Percentiles rank a stretch among this genome's conserved stretches.
Evolutionary conservation across 139 green algal genomes (phyloP).

Genomic region (Chlorella sp.): DNA sequence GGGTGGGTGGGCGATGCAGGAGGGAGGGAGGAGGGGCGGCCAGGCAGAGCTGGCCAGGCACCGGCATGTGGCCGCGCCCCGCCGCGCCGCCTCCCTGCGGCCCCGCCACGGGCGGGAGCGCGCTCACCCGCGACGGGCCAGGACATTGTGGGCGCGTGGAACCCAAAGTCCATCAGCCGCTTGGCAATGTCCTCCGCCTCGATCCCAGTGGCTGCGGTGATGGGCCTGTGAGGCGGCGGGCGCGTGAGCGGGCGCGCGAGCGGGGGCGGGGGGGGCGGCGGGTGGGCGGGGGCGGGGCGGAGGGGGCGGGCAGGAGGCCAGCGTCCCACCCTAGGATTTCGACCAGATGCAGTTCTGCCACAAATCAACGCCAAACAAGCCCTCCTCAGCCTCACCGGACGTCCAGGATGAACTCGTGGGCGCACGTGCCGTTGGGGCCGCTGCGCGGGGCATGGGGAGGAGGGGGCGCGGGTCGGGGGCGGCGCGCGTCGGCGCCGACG

Average conservation of each 20-base stretch:
- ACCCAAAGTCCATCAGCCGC: conserved; percentile 99
- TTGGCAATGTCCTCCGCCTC: conserved; percentile 97
- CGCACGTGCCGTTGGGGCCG: conserved; percentile 91
- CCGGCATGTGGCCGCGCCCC: too few species aligned
- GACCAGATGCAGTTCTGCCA: too few species aligned
- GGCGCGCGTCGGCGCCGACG: too few species aligned
- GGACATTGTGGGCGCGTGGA: conserved; percentile 98
- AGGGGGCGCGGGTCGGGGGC: too few species aligned
- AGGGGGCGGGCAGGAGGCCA: background rate
- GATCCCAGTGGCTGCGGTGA: conserved; percentile 86
- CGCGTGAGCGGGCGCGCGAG: background rate
- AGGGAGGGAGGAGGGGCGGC: background rate
- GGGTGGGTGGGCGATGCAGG: background rate
- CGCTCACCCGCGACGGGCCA: conserved; percentile 87
- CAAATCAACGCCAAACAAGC: too few species aligned
- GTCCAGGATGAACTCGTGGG: conserved; percentile 99
- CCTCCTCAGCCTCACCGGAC: conserved; percentile 43
- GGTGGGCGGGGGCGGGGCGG: background rate
- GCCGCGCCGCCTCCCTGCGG: too few species aligned
- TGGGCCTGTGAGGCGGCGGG: conserved; percentile 30
- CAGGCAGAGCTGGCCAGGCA: background rate
- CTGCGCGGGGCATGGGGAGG: too few species aligned
- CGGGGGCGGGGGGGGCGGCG: background rate
- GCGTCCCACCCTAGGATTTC: background rate
- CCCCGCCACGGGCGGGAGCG: too few species aligned